Conservation (phyloP, 208 protist genomes). For the Trypanosomatidae sp. region DNA sequence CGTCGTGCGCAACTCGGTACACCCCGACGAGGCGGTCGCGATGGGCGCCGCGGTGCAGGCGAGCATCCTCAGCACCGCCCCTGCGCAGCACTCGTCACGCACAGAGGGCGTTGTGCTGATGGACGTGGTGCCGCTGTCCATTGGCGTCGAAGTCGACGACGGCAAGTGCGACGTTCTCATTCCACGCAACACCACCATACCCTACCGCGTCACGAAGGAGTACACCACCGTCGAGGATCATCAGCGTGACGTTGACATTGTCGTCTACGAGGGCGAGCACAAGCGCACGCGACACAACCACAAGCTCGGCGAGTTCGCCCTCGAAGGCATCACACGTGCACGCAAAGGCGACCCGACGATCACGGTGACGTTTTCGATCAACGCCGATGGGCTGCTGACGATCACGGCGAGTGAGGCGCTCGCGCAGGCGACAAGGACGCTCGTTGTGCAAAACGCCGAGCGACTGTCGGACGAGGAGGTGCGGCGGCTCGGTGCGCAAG, state of each 20-base stretch:
- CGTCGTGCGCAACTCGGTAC: conserved; percentile 89
- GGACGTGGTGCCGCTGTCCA: conserved; percentile 92
- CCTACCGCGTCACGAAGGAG: conserved; percentile 71
- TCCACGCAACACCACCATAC: conserved; percentile 82
- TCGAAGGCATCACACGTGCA: conserved; percentile 93
- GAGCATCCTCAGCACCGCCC: conserved; percentile 74
- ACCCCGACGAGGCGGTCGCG: conserved; percentile 97
- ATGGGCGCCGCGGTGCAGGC: conserved; percentile 99
- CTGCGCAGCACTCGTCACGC: conserved; percentile 39
- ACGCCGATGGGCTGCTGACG: conserved; percentile 96
- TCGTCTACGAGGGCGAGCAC: conserved; percentile 99
- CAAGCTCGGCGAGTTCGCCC: conserved; percentile 89
- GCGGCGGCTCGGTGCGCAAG: too few relatives aligned
- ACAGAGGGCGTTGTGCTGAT: conserved; percentile 94
- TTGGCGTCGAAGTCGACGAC: conserved; percentile 93
- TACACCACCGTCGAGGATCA: conserved; percentile 98
- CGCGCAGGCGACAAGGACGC: conserved; percentile 81
- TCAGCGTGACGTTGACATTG: conserved; percentile 97
- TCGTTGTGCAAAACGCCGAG: conserved; percentile 87
- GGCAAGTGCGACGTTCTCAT: conserved; percentile 91
- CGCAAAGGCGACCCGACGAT: conserved; percentile 96
- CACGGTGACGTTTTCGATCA: conserved; percentile 95
- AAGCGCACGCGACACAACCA: conserved; percentile 97
- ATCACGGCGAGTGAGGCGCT: conserved; percentile 95
- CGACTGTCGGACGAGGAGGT: conserved; percentile 53